Evolutionary conservation across 306 rosid species (phyloP).

Genomic region (Herpetospermum pedunculosum): DNA sequence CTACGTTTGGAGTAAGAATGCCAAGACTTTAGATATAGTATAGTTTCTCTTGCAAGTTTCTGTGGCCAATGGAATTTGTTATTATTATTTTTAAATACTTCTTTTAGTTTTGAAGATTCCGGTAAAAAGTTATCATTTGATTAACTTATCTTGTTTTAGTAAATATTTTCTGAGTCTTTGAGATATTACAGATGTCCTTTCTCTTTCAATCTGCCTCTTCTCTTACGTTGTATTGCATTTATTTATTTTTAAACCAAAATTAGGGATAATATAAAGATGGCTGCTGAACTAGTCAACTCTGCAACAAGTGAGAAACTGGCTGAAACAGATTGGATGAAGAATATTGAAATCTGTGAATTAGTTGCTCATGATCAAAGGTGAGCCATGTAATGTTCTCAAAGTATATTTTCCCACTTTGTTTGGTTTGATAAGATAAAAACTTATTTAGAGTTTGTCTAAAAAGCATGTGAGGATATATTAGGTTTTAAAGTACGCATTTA

Average conservation of each 20-base stretch:
- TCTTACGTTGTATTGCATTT: background rate
- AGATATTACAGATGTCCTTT: background rate
- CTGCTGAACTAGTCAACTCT: constrained; percentile 69
- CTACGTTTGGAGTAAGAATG: background rate
- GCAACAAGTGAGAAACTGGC: constrained; percentile 75
- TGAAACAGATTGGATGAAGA: constrained; percentile 81
- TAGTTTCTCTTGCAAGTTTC: background rate
- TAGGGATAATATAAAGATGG: constrained; percentile 37
- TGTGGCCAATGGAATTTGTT: background rate
- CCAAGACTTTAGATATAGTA: background rate
- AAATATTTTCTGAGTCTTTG: background rate
- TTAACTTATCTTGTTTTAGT: background rate
- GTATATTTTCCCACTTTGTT: background rate
- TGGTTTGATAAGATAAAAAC: background rate
- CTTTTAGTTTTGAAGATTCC: background rate
- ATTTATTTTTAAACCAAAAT: background rate
- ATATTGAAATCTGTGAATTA: constrained; percentile 79
- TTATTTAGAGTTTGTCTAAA: background rate
- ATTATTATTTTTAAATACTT: background rate
- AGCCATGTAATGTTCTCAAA: background rate
- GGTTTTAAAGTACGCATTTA: background rate
- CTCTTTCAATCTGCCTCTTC: background rate
- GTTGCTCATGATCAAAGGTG: constrained; percentile 84
- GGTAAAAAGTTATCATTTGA: background rate
- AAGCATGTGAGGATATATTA: background rate